These are phyloP conservation scores for Dimargaris verticillata DNA, from an alignment of 192 early-diverging fungal genomes.

Conservation along the genomic window DNA sequence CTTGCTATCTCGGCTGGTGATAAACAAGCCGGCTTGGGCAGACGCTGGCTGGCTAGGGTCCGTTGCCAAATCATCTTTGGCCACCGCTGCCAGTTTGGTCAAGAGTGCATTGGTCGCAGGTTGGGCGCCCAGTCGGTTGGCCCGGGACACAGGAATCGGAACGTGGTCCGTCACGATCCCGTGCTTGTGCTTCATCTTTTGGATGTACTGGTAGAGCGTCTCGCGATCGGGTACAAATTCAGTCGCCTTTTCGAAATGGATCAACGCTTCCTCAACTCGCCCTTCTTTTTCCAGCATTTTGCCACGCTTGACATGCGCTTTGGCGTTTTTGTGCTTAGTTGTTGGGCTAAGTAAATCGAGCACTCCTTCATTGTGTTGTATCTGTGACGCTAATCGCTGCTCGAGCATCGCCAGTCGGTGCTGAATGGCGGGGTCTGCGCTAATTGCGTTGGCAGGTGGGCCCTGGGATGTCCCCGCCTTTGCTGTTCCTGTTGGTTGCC, in stretches of 20 bases:
- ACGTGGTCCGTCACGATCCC: constrained; percentile 12
- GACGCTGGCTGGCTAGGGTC: neutral
- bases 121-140: neutral
- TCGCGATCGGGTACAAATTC: constrained; percentile 27
- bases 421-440: neutral
- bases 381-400: constrained; percentile 8
- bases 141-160: neutral
- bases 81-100: neutral
- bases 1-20: neutral
- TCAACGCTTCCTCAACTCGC: constrained; percentile 26
- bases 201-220: constrained; percentile 26
- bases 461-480: neutral
- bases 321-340: constrained; percentile 36
- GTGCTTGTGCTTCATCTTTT: constrained; percentile 17
- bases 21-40: neutral
- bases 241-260: constrained; percentile 29
- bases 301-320: constrained; percentile 30
- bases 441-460: neutral
- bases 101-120: neutral
- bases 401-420: constrained; percentile 12
- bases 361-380: constrained; percentile 13
- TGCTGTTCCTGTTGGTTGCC: neutral
- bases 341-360: constrained; percentile 32
- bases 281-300: constrained; percentile 30
- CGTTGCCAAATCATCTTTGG: neutral